Percentiles rank a stretch among this genome's conserved stretches.
phyloP scores from a whole-genome alignment of 176 grass and related monocot genomes.

The Thinopyrum elongatum region DNA sequence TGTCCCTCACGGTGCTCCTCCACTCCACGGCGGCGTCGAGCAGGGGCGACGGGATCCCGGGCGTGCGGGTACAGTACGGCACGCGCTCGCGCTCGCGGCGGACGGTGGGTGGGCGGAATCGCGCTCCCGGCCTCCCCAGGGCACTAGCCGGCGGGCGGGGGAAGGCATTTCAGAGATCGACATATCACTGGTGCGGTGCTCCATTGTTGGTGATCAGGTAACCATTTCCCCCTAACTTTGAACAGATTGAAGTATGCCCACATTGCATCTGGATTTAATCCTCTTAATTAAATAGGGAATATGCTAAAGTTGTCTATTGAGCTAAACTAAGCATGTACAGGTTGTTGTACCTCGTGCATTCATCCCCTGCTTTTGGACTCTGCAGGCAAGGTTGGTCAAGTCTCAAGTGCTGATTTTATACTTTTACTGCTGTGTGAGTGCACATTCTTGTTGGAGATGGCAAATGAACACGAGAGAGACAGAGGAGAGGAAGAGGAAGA shows the following conservation, averaged over 20 bases:
- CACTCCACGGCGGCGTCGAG: too few species aligned
- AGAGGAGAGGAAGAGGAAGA: constrained; percentile 46
- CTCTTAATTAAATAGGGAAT: neutral
- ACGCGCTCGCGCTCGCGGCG: too few species aligned
- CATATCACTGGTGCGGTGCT: too few species aligned
- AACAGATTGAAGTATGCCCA: too few species aligned
- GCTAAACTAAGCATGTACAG: too few species aligned
- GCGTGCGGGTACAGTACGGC: too few species aligned
- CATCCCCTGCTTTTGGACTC: neutral
- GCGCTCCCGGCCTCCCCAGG: neutral
- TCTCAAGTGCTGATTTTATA: neutral
- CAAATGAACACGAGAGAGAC: constrained; percentile 20
- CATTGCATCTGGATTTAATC: neutral
- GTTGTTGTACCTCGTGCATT: neutral
- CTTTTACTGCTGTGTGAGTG: neutral
- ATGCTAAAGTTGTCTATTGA: neutral
- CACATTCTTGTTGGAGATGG: constrained; percentile 29
- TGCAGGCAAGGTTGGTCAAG: neutral
- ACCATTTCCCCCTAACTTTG: too few species aligned
- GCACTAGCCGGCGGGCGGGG: neutral
- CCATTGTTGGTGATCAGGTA: too few species aligned
- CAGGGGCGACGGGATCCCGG: neutral
- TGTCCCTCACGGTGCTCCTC: too few species aligned
- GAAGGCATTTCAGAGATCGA: too few species aligned
- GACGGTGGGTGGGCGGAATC: too few species aligned